These are phyloP conservation scores for Penicillium sp. DNA, from an alignment of 2,329 filamentous ascomycete genomes.

Conservation along the genomic window DNA sequence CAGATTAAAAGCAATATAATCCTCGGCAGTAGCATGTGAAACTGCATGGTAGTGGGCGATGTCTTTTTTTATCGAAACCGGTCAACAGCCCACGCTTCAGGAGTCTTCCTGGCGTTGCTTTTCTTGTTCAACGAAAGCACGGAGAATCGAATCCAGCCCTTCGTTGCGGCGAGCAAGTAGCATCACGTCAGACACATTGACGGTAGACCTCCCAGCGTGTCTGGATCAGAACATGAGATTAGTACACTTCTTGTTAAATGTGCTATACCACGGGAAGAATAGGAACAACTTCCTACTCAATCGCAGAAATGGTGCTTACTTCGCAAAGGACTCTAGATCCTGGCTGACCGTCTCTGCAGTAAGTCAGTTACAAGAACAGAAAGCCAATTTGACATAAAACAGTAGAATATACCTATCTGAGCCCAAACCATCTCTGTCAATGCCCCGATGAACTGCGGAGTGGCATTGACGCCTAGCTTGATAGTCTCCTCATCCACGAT, in stretches of 20 bases:
- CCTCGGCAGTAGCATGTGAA: not conserved
- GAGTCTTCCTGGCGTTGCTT: conserved; percentile 23
- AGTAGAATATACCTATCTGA: conserved; percentile 65
- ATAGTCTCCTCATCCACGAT: conserved; percentile 84
- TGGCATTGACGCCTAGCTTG: conserved; percentile 74
- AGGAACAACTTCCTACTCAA: not conserved
- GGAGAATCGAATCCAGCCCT: conserved; percentile 72
- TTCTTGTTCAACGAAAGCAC: conserved; percentile 35
- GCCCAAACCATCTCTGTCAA: conserved; percentile 84
- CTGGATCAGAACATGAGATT: conserved; percentile 48
- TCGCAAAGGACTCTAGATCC: conserved; percentile 65
- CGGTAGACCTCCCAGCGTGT: conserved; percentile 76
- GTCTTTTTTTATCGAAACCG: not conserved
- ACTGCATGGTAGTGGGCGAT: not conserved
- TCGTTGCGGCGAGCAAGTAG: conserved; percentile 84
- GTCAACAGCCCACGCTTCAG: conserved; percentile 11
- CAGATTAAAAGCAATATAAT: not conserved
- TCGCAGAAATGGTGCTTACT: conserved; percentile 32
- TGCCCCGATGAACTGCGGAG: conserved; percentile 83
- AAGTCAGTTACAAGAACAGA: conserved; percentile 3
- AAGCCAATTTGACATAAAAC: not conserved
- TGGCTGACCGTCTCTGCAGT: conserved; percentile 52
- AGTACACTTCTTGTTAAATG: conserved; percentile 4
- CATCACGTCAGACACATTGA: conserved; percentile 84
- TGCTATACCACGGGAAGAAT: not conserved